Evolutionary conservation across 768 basidiomycete genomes (phyloP), one percentile per base, ranked within the genome.

Genomic region (Boletus subparvulus): DNA sequence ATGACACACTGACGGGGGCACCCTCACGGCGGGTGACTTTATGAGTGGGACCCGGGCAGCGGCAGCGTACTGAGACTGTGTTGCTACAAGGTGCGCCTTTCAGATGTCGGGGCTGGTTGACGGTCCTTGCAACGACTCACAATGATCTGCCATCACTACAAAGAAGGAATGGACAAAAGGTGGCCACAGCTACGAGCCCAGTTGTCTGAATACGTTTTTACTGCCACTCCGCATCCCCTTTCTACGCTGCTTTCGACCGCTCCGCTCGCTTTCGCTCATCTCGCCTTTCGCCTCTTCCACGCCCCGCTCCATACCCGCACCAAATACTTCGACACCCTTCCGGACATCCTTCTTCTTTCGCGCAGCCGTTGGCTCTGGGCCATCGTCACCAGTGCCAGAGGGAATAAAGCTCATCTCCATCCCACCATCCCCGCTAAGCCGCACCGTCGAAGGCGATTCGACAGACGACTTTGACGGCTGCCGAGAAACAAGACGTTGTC

Each of bases 321-420:
- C 94, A 66, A 96, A 95, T 44, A 73, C 73, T 72, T 94, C 92
- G 42, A 86, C 83, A 28, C 85, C 87, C 69, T 83, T 87, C 65
- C 80, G 75, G 56, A 61, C 64, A 6, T 65, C 72, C 68, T 65
- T 73, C 65, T 61, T 70, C 73, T 67, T 72, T 65, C 54, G 69
- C 55, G 61, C 62, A 49, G 65, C 69, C 12, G 10, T 50, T 2
- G 46, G 40, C 14, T 10, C 6, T 6, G 33, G 12, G 59, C 50
- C 61, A 14, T 59, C 64, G 24, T 56, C 56, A 59, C 59, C 63
- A 24, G 61, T 32, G 39, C 64, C 72, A 4, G 78, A 82, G 3
- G 92, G 92, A 32, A 90, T 76, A 83, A 92, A 96, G 47, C 83
- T 89, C 73, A 92, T 84, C 69, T 94, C 92, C 82, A 92, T 84